Conservation (phyloP, 495 filamentous ascomycete genomes). For the Filosporella fistucella region DNA sequence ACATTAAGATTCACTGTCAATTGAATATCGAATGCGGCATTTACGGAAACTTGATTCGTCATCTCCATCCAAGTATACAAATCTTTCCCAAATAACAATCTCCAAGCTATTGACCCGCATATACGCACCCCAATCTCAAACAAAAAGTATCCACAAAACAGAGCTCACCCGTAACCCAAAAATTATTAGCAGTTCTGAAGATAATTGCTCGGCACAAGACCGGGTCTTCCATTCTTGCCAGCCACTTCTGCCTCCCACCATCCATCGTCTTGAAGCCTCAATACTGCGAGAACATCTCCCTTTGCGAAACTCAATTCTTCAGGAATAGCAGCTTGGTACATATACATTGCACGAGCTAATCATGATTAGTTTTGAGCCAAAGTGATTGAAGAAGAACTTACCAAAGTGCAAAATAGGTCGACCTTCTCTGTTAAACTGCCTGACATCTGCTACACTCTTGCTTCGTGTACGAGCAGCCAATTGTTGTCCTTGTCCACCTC, state of each 20-base stretch:
- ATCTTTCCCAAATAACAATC: background rate
- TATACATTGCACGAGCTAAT: slow-evolving; percentile 88
- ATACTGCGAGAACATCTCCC: slow-evolving; percentile 85
- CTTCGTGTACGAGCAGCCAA: slow-evolving; percentile 58
- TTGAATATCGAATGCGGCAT: no score
- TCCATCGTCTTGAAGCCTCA: slow-evolving; percentile 92
- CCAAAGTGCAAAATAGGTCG: slow-evolving; percentile 86
- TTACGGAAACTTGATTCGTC: no score
- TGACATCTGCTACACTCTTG: slow-evolving; percentile 70
- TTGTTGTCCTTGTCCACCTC: slow-evolving; percentile 34
- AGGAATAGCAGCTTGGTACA: slow-evolving; percentile 89
- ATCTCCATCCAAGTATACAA: background rate
- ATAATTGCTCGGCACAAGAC: slow-evolving; percentile 97
- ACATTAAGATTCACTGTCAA: no score
- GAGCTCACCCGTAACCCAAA: background rate
- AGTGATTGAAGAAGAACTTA: slow-evolving; percentile 44
- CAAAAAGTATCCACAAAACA: background rate
- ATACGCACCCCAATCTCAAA: slow-evolving; percentile 5
- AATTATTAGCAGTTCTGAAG: slow-evolving; percentile 61
- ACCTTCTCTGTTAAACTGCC: slow-evolving; percentile 81
- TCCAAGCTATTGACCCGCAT: slow-evolving; percentile 6
- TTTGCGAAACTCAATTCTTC: slow-evolving; percentile 93
- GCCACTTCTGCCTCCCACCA: slow-evolving; percentile 99
- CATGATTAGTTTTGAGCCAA: slow-evolving; percentile 18
- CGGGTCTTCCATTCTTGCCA: slow-evolving; percentile 65